phyloP scores from a whole-genome alignment of 495 filamentous ascomycete genomes.

The Penicillium lividum region DNA sequence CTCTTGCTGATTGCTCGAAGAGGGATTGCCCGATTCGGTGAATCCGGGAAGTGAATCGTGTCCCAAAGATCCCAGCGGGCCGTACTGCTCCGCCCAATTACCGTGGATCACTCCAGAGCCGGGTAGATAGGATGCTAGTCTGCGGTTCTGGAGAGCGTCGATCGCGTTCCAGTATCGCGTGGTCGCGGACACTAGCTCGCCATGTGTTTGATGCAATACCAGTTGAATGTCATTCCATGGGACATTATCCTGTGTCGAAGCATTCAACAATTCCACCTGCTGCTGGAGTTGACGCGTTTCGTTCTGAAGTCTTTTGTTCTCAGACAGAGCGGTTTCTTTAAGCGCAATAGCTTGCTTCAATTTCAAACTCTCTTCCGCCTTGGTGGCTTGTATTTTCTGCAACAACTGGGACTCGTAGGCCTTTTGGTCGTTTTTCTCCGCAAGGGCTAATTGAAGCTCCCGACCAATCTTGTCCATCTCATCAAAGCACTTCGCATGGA shows the following conservation, averaged over 20 bases:
- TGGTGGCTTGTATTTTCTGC: not conserved
- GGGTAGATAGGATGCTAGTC: constrained; percentile 18
- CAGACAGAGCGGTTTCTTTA: constrained; percentile 3
- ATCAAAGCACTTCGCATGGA: not conserved
- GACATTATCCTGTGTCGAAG: constrained; percentile 15
- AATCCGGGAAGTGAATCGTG: constrained; percentile 7
- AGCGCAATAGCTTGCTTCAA: not conserved
- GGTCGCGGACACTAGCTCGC: constrained; percentile 15
- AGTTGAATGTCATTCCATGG: constrained; percentile 20
- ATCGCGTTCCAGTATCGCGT: constrained; percentile 14
- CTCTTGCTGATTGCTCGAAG: not conserved
- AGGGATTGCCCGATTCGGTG: constrained; percentile 6
- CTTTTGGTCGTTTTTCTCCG: not conserved
- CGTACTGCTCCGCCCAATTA: constrained; percentile 8
- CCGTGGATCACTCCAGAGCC: constrained; percentile 16
- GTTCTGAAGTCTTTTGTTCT: constrained; percentile 8
- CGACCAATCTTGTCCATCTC: not conserved
- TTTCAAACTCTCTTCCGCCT: not conserved
- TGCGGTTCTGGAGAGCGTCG: constrained; percentile 14
- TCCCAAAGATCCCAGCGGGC: constrained; percentile 7
- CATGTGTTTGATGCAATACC: constrained; percentile 15
- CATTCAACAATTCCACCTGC: constrained; percentile 17
- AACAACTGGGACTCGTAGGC: not conserved
- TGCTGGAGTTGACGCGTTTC: constrained; percentile 13
- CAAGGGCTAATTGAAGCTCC: not conserved